phyloP scores from a whole-genome alignment of 176 grass and related monocot species.

The Eleusine coracana region DNA sequence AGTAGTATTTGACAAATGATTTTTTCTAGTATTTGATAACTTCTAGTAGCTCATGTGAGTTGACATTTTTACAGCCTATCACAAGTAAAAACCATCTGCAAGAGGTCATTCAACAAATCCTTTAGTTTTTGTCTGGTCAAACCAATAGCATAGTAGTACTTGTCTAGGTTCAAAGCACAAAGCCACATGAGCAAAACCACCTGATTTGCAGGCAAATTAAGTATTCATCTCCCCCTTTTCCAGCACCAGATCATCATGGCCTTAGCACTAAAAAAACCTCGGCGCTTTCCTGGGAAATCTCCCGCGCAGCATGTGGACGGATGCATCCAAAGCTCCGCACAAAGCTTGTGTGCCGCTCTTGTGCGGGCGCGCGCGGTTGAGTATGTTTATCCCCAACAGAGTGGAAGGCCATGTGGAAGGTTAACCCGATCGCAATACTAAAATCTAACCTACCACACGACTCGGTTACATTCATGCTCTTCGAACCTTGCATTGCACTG shows the following conservation, averaged over 20 bases:
- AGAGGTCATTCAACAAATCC: neutral
- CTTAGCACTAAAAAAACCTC: conserved; percentile 13
- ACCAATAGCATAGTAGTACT: neutral
- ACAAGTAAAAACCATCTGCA: neutral
- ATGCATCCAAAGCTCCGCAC: conserved; percentile 36
- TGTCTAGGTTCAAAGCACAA: conserved; percentile 30
- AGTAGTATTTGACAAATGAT: neutral
- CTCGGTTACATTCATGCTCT: conserved; percentile 26
- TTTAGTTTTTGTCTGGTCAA: neutral
- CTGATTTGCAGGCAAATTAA: conserved; percentile 36
- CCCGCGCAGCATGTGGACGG: conserved; percentile 20
- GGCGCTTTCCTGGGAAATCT: conserved; percentile 44
- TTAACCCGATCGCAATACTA: conserved; percentile 20
- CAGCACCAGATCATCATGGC: conserved; percentile 24
- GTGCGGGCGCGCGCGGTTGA: too few relatives aligned
- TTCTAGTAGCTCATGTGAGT: neutral
- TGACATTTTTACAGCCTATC: neutral
- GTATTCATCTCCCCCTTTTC: neutral
- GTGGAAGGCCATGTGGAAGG: conserved; percentile 37
- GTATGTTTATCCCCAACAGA: conserved; percentile 11
- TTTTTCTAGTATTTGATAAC: neutral
- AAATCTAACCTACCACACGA: conserved; percentile 20
- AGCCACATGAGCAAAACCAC: neutral
- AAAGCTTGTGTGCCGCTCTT: conserved; percentile 39
- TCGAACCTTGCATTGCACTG: neutral